phyloP scores from a whole-genome alignment of 2,329 filamentous ascomycete genomes.

The Botrytis fragariae region DNA sequence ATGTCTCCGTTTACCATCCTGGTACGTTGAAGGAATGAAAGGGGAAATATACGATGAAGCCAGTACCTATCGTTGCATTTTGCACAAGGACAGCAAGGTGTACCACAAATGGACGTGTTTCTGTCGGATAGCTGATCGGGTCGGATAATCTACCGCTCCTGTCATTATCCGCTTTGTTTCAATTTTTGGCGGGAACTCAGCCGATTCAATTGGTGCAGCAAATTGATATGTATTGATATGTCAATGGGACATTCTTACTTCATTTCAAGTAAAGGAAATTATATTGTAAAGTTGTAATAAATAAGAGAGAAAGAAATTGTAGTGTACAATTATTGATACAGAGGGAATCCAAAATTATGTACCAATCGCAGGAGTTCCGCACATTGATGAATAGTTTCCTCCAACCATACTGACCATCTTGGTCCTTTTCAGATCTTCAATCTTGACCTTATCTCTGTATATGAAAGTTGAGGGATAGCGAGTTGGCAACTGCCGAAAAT shows the following conservation, averaged over 20 bases:
- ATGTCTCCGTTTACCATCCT: not conserved
- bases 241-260: not conserved
- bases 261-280: not conserved
- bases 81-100: not conserved
- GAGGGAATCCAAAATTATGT: not conserved
- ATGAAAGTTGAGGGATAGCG: conserved; percentile 16
- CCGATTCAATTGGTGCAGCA: not conserved
- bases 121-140: not conserved
- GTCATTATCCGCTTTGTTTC: not conserved
- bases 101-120: not conserved
- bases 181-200: not conserved
- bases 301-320: not conserved
- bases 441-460: not conserved
- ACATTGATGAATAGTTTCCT: too few relatives aligned
- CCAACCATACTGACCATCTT: not conserved
- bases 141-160: not conserved
- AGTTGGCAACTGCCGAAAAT: not conserved
- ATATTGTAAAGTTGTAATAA: not conserved
- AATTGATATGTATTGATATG: not conserved
- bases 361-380: too few relatives aligned
- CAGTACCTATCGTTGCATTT: too few relatives aligned
- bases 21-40: not conserved
- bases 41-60: not conserved
- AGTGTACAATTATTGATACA: not conserved
- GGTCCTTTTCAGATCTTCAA: not conserved